Base-by-base conservation (phyloP, 2,329 filamentous ascomycete species). In the Fusarium poae region DNA sequence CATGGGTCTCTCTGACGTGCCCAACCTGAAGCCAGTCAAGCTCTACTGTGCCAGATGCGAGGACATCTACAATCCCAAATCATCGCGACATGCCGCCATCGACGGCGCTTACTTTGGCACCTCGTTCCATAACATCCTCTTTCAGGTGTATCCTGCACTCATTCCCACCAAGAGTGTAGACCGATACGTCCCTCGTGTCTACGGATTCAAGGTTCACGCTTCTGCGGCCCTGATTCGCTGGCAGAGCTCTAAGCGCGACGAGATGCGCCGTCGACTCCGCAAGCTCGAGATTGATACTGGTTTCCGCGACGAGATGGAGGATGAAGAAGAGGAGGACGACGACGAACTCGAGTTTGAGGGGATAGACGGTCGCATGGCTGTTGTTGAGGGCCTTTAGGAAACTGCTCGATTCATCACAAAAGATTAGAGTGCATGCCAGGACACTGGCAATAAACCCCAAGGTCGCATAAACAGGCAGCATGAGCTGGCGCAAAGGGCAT, bases 11-110 rank as follows among this genome's bases (percentile, higher is more conserved):
- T 92, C 93, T 74, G 96, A 99, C 81, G 85, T 95, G 4, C 89
- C 96, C 67, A 94, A 94, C 81, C 84, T 90, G 73, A 97, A 94
- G 76, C 90, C 95, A 46, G 96, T 97, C 71, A 98, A 97, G 81
- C 92, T 99, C 54, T 99, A 97, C 87, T 99, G 96, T 81, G 90
- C 92, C 48, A 93, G 94, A 74, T 99, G 96, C 84, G 96, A 99
- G 85, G 96, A 99, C 79, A 91, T 97, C 62, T 99, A 99, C 86
- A 98, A 98, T 82, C 96, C 96, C 44, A 99, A 99, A 80, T 98
- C 96, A 5, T 95, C 93, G 21, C 93, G 96, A 29, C 96, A 99
- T 81, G 94, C 94, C 51, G 88, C 92, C 62, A 97, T 99, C 76
- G 96, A 99, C 78, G 96, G 96, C 68, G 96, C 96, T 70, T 99